These are phyloP conservation scores for Pichia scutulata DNA, from an alignment of 805 yeast species.

Conservation along the genomic window DNA sequence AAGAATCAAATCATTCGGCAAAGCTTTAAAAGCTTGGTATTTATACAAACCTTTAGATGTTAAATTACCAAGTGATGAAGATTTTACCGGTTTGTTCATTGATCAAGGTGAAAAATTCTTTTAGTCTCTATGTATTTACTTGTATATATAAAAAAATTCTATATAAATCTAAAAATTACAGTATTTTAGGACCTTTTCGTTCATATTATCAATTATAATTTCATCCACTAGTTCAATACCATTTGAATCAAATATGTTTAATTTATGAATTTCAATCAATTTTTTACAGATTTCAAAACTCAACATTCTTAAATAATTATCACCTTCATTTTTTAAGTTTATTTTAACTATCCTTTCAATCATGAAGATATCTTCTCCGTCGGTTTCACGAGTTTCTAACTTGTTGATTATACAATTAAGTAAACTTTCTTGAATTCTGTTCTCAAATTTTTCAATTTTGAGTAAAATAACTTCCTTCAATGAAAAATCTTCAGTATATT, in stretches of 20 bases:
- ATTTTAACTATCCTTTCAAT: slow-evolving; percentile 7
- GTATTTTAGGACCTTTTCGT: neutral
- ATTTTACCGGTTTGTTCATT: slow-evolving; percentile 30
- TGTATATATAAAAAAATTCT: neutral
- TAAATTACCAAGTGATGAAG: slow-evolving; percentile 53
- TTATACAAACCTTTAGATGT: slow-evolving; percentile 73
- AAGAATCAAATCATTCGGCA: slow-evolving; percentile 83
- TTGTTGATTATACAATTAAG: slow-evolving; percentile 3
- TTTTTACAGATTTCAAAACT: slow-evolving; percentile 6
- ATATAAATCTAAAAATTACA: neutral
- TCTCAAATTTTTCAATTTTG: neutral
- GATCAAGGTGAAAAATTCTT: slow-evolving; percentile 32
- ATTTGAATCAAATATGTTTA: neutral
- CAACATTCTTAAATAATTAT: slow-evolving; percentile 8
- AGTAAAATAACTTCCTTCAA: neutral
- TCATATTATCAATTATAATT: slow-evolving; percentile 5
- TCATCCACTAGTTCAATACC: slow-evolving; percentile 12
- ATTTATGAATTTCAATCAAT: slow-evolving; percentile 3
- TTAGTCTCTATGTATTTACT: slow-evolving; percentile 8
- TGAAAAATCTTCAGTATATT: slow-evolving; percentile 1
- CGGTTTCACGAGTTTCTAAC: neutral
- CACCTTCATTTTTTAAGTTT: neutral
- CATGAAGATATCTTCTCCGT: slow-evolving; percentile 12
- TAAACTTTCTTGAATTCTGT: slow-evolving; percentile 4
- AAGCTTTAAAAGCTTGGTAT: slow-evolving; percentile 87